These are phyloP conservation scores for Spergularia marina DNA, from an alignment of 148 eudicot genomes.

Conservation along the genomic window DNA sequence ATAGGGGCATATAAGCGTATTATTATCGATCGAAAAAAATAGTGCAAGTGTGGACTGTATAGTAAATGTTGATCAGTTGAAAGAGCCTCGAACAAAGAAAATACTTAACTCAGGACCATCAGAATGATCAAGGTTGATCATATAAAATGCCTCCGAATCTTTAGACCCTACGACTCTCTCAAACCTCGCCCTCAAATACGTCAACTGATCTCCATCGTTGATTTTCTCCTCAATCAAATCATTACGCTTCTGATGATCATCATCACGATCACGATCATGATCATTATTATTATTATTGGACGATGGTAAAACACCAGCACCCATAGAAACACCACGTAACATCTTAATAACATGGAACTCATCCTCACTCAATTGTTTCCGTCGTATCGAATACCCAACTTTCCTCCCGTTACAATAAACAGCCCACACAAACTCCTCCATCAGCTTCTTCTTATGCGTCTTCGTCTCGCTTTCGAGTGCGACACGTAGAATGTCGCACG, in stretches of 20 bases:
- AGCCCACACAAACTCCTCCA: slow-evolving; percentile 89
- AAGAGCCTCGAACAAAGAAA: slow-evolving; percentile 58
- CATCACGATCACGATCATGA: background rate
- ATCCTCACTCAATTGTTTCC: slow-evolving; percentile 64
- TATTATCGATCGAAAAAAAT: too few species aligned
- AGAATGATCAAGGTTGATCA: slow-evolving; percentile 78
- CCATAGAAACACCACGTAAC: slow-evolving; percentile 84
- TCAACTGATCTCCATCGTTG: slow-evolving; percentile 56
- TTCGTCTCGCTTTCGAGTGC: slow-evolving; percentile 78
- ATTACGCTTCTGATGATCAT: background rate
- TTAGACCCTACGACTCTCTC: slow-evolving; percentile 78
- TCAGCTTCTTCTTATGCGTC: slow-evolving; percentile 48
- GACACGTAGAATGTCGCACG: slow-evolving; percentile 50
- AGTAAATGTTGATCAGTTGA: slow-evolving; percentile 8
- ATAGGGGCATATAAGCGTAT: too few species aligned
- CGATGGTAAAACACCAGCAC: slow-evolving; percentile 74
- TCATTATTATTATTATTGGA: background rate
- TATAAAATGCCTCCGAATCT: slow-evolving; percentile 76
- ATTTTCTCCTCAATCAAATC: slow-evolving; percentile 7
- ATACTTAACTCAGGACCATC: slow-evolving; percentile 75
- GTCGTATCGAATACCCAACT: slow-evolving; percentile 67
- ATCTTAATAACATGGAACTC: slow-evolving; percentile 67
- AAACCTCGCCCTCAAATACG: slow-evolving; percentile 76
- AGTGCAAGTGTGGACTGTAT: too few species aligned
- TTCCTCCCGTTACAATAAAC: slow-evolving; percentile 75